A percentile compares a stretch with the other conserved stretches of the same genome.
Conservation (phyloP, 768 basidiomycete genomes). For the Podaxis mareebaensis region DNA sequence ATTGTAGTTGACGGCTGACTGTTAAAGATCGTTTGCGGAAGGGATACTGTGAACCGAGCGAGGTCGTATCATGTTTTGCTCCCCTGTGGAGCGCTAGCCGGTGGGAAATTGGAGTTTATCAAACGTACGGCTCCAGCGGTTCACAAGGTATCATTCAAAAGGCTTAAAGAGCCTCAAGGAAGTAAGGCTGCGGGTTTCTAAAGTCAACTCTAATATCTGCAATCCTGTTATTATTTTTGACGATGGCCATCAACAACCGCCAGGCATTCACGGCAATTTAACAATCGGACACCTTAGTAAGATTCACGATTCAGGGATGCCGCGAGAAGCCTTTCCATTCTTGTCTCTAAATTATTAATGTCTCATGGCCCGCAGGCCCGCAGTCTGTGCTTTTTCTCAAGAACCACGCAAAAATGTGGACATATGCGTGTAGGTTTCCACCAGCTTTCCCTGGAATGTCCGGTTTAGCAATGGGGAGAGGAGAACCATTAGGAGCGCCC, state of each 20-base stretch:
- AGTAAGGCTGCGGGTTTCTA: not conserved
- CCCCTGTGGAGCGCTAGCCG: not conserved
- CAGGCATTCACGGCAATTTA: not conserved
- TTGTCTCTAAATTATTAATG: not conserved
- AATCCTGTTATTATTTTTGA: not conserved
- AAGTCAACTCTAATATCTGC: not conserved
- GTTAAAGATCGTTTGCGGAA: not conserved
- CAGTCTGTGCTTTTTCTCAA: too few species aligned
- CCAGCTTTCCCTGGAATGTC: too few species aligned
- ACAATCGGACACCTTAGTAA: not conserved
- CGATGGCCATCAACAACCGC: not conserved
- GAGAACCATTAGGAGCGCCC: not conserved
- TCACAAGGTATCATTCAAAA: too few species aligned
- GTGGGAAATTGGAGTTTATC: not conserved
- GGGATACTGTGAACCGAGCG: not conserved
- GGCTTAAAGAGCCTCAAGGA: not conserved
- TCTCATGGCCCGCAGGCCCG: too few species aligned
- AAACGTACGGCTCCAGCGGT: not conserved
- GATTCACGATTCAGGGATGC: not conserved
- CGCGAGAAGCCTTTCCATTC: not conserved
- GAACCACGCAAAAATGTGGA: too few species aligned
- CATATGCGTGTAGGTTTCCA: too few species aligned
- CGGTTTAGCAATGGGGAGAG: not conserved
- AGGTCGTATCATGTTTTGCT: not conserved
- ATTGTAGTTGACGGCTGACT: too few species aligned